phyloP scores from a whole-genome alignment of 768 basidiomycete species.

The Psilocybe sp. region DNA sequence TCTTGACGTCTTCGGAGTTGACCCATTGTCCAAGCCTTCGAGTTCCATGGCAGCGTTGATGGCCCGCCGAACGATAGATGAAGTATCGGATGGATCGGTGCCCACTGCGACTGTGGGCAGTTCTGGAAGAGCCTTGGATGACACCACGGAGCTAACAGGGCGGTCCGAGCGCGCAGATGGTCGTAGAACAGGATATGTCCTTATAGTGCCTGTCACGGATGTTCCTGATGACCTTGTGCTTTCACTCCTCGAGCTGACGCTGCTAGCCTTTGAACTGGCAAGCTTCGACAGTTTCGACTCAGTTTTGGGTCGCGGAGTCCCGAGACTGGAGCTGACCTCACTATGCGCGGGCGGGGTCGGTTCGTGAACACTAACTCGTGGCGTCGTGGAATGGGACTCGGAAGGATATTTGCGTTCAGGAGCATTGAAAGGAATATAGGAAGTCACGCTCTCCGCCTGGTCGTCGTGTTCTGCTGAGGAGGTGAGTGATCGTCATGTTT shows the following conservation, averaged over 20 bases:
- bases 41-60: constrained; percentile 65
- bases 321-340: constrained; percentile 17
- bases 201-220: constrained; percentile 56
- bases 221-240: constrained; percentile 57
- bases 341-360: constrained; percentile 29
- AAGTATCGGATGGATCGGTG: constrained; percentile 44
- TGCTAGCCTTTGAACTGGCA: constrained; percentile 62
- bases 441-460: too few relatives aligned
- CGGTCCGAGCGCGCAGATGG: constrained; percentile 59
- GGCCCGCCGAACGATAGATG: constrained; percentile 61
- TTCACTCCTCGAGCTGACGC: constrained; percentile 38
- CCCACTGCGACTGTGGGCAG: constrained; percentile 13
- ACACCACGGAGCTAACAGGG: constrained; percentile 33
- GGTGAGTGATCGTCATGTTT: too few relatives aligned
- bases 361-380: constrained; percentile 51
- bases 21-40: constrained; percentile 47
- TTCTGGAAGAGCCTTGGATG: constrained; percentile 26
- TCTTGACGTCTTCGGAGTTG: constrained; percentile 16
- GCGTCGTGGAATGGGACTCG: constrained; percentile 30
- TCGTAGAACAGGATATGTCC: constrained; percentile 69
- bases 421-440: background rate
- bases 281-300: constrained; percentile 68
- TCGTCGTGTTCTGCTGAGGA: too few relatives aligned
- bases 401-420: too few relatives aligned
- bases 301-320: constrained; percentile 31